These are phyloP conservation scores for Zygosaccharomyces gambellarensis DNA, from an alignment of 805 yeast species.

Conservation along the genomic window DNA sequence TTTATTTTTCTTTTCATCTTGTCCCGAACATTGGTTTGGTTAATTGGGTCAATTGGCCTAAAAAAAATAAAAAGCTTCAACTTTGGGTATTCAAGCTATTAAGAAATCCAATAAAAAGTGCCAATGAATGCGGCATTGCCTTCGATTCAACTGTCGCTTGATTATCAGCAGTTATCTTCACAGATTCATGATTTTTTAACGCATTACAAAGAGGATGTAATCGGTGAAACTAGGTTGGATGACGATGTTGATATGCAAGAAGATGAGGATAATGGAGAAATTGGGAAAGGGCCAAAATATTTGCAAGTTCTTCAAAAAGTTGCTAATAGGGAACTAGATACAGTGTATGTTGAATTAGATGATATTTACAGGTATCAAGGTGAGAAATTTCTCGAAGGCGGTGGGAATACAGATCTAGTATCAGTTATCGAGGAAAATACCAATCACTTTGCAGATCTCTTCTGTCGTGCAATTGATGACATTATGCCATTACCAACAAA, in stretches of 20 bases:
- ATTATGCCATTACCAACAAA: slow-evolving; percentile 80
- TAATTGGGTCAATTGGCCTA: neutral
- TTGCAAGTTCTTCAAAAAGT: slow-evolving; percentile 66
- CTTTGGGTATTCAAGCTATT: neutral
- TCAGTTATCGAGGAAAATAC: slow-evolving; percentile 61
- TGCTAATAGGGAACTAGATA: slow-evolving; percentile 74
- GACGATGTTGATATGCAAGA: slow-evolving; percentile 25
- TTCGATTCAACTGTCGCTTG: slow-evolving; percentile 63
- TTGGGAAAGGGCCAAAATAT: slow-evolving; percentile 63
- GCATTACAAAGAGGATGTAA: slow-evolving; percentile 49
- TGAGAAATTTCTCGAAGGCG: slow-evolving; percentile 32
- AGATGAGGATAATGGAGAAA: slow-evolving; percentile 29
- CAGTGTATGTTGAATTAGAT: slow-evolving; percentile 72
- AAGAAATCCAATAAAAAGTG: neutral
- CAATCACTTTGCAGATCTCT: slow-evolving; percentile 70
- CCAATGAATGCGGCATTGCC: slow-evolving; percentile 45
- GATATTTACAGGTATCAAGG: slow-evolving; percentile 72
- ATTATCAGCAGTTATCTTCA: slow-evolving; percentile 60
- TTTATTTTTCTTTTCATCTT: neutral
- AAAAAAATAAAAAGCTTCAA: neutral
- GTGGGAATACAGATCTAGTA: slow-evolving; percentile 28
- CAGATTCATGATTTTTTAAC: slow-evolving; percentile 60
- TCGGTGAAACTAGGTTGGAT: slow-evolving; percentile 13
- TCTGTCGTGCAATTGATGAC: slow-evolving; percentile 70
- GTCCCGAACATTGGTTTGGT: neutral